Conservation (phyloP, 371 early-diverging fungal species). For the Actinomucor elegans region DNA sequence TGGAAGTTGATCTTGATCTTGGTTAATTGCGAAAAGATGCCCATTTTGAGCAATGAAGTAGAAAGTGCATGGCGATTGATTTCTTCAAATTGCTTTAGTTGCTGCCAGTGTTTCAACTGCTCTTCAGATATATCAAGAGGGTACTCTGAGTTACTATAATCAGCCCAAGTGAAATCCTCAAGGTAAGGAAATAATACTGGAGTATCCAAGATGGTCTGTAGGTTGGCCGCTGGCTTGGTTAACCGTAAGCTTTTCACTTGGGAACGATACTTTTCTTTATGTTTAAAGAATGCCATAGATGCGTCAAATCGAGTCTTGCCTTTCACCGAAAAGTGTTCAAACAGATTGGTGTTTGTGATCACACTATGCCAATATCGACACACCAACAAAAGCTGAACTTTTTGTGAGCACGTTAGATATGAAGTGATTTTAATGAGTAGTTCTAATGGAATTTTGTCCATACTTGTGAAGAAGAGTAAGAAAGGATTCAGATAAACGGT, state of each 20-base stretch:
- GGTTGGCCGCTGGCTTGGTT: not conserved
- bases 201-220: not conserved
- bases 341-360: not conserved
- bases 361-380: not conserved
- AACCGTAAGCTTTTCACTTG: not conserved
- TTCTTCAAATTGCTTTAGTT: not conserved
- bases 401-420: not conserved
- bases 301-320: not conserved
- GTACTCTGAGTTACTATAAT: not conserved
- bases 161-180: not conserved
- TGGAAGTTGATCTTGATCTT: not conserved
- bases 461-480: not conserved
- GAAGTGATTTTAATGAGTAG: not conserved
- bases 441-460: constrained; percentile 6
- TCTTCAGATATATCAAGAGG: not conserved
- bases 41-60: not conserved
- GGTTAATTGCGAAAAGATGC: not conserved
- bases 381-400: not conserved
- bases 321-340: not conserved
- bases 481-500: not conserved
- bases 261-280: not conserved
- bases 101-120: not conserved
- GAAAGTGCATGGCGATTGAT: not conserved
- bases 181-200: not conserved
- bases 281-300: not conserved